These are phyloP conservation scores for Sporothrix euskadiensis DNA, from an alignment of 2,329 filamentous ascomycete genomes.

Conservation along the genomic window DNA sequence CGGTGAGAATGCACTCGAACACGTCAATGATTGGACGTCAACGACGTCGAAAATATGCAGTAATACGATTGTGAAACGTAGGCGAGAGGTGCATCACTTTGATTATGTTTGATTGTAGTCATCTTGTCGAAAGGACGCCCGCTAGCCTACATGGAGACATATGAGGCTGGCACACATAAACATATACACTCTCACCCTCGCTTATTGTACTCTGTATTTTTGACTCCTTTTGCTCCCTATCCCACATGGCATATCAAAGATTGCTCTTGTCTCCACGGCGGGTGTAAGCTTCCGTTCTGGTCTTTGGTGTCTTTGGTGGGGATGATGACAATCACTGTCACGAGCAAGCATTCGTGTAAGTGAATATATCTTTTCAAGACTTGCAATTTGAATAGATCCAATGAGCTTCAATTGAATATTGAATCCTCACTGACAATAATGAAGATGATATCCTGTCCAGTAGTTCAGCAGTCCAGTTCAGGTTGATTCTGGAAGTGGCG, in stretches of 20 bases:
- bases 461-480: neutral
- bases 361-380: neutral
- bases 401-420: no score
- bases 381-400: no score
- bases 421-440: neutral
- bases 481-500: neutral
- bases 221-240: neutral
- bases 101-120: neutral
- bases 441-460: neutral
- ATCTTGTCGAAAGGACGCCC: neutral
- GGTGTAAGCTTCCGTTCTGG: neutral
- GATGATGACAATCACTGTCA: neutral
- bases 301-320: neutral
- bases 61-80: neutral
- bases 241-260: no score
- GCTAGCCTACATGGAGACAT: neutral
- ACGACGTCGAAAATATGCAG: neutral
- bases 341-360: no score
- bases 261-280: neutral
- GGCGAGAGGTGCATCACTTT: neutral
- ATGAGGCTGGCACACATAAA: neutral
- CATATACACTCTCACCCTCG: neutral
- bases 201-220: neutral
- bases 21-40: neutral
- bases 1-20: neutral